phyloP scores from a whole-genome alignment of 192 early-diverging fungal genomes.

The Ambispora gerdemannii region DNA sequence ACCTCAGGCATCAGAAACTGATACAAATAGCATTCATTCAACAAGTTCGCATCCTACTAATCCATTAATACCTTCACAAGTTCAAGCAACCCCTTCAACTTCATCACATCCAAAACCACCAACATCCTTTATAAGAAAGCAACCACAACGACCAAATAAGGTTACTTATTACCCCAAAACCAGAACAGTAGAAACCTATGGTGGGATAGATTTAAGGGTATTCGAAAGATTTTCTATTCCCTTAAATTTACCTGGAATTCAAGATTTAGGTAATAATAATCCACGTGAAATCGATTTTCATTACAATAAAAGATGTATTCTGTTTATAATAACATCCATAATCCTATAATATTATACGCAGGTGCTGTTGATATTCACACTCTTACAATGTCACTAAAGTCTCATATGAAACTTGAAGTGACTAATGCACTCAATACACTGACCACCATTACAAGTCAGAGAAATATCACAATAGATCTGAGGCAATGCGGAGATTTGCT shows the following conservation, averaged over 20 bases:
- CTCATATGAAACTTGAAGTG: slow-evolving; percentile 68
- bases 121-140: background rate
- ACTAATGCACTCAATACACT: slow-evolving; percentile 73
- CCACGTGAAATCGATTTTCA: background rate
- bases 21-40: background rate
- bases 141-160: slow-evolving; percentile 4
- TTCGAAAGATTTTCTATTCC: slow-evolving; percentile 53
- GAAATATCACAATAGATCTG: slow-evolving; percentile 49
- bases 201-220: slow-evolving; percentile 69
- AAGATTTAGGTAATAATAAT: slow-evolving; percentile 45
- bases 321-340: background rate
- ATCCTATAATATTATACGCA: slow-evolving; percentile 20
- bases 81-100: background rate
- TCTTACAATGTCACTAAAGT: slow-evolving; percentile 75
- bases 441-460: slow-evolving; percentile 53
- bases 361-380: slow-evolving; percentile 72
- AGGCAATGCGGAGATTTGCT: slow-evolving; percentile 64
- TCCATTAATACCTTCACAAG: too few species aligned
- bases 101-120: background rate
- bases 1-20: slow-evolving; percentile 4
- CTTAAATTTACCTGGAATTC: slow-evolving; percentile 47
- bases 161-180: slow-evolving; percentile 56
- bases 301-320: slow-evolving; percentile 4
- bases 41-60: background rate
- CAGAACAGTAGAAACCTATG: slow-evolving; percentile 70